Evolutionary conservation across 306 rosid genomes (phyloP), one percentile per base, ranked within the genome.

Genomic region (Quercus mongolica): DNA sequence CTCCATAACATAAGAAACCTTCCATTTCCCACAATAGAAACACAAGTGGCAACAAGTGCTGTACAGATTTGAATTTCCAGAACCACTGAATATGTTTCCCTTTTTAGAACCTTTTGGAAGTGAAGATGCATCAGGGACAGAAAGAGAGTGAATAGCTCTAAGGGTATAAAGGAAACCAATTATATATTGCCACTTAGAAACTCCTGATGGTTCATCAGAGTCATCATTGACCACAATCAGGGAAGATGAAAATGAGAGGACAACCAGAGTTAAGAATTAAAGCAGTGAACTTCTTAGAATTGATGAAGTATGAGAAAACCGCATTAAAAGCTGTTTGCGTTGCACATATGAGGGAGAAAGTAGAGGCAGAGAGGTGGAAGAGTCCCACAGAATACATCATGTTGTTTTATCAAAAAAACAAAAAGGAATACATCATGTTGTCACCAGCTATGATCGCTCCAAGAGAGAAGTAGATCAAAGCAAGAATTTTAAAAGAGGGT

Each of bases 281-380:
- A 20, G 75, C 79, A 0, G 97, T 94, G 86, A 94, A 91, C 87
- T 92, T 94, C 73, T 94, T 97, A 54, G 92, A 82, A 76, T 89
- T 94, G 88, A 94, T 71, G 65, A 91, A 92, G 83, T 91, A 88
- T 0, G 98, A 90, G 87, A 92, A 94, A 71, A 94, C 79, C 4
- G 95, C 94, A 78, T 92, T 94, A 73, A 91, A 94, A 71, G 94
- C 98, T 58, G 92, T 83, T 51, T 94, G 97, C 23, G 96, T 86
- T 35, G 98, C 92, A 77, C 90, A 92, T 67, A 92, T 89, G 58
- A 94, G 89, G 13, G 98, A 90, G 81, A 87, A 94, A 4, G 98
- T 94, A 11, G 98, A 92, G 68, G 97, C 97, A 21, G 97, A 80
- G 33, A 94, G 97, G 87, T 94, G 91, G 13, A 94, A 76, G 52